phyloP scores from a whole-genome alignment of 139 green algal species.

The Haematococcus lacustris region DNA sequence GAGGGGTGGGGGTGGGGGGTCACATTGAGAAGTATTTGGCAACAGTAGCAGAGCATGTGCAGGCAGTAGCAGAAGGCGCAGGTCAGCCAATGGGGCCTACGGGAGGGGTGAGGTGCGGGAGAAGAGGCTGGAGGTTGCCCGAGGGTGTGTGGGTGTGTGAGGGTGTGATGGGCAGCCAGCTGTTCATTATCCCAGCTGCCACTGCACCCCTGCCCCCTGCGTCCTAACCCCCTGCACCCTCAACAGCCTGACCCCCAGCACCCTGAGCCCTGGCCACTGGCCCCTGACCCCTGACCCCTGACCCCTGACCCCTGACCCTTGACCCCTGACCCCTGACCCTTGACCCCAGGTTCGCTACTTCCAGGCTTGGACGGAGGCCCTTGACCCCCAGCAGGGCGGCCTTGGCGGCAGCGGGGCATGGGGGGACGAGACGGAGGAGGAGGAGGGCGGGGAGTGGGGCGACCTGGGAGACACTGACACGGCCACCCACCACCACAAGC shows the following conservation, averaged over 20 bases:
- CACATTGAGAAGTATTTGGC: too few relatives aligned
- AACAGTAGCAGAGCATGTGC: neutral
- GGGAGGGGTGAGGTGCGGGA: neutral
- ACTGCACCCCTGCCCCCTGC: neutral
- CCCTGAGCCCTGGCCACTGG: neutral
- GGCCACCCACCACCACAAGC: too few relatives aligned
- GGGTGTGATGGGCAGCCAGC: too few relatives aligned
- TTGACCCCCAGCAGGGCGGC: neutral
- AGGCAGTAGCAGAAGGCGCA: neutral
- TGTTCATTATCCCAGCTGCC: neutral
- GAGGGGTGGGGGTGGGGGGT: neutral
- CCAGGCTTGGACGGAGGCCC: constrained; percentile 12
- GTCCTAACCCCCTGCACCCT: neutral
- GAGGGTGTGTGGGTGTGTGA: too few relatives aligned
- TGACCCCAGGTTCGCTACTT: constrained; percentile 6
- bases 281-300: too few relatives aligned
- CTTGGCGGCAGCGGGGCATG: too few relatives aligned
- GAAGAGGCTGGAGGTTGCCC: too few relatives aligned
- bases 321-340: neutral
- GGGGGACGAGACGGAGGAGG: constrained; percentile 1
- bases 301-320: too few relatives aligned
- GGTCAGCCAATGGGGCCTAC: neutral
- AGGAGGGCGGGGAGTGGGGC: constrained; percentile 1
- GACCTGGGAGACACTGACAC: neutral
- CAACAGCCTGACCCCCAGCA: neutral